phyloP scores from a whole-genome alignment of 306 rosid genomes.

The Quercus engelmannii region DNA sequence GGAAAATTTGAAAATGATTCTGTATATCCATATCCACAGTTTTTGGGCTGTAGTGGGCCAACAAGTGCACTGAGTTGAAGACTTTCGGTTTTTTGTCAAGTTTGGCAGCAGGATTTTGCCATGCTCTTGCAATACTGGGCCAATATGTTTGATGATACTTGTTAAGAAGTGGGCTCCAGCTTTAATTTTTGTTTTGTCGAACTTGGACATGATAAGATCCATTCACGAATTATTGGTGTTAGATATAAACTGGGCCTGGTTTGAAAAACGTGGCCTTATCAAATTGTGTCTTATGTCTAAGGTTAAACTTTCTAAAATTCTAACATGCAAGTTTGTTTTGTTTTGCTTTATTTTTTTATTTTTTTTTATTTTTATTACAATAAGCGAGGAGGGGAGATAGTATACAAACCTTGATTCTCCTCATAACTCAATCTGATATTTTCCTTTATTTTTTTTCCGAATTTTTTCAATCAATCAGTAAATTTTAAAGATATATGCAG shows the following conservation, averaged over 20 bases:
- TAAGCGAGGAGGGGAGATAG: too few relatives aligned
- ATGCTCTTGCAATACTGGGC: conserved; percentile 13
- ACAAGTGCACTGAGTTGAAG: neutral
- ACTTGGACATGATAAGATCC: conserved; percentile 9
- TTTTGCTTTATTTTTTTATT: too few relatives aligned
- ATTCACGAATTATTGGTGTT: neutral
- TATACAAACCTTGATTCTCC: too few relatives aligned
- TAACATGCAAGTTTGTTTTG: too few relatives aligned
- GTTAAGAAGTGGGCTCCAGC: conserved; percentile 21
- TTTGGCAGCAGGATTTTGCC: neutral
- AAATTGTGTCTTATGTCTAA: conserved; percentile 1
- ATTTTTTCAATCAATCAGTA: too few relatives aligned
- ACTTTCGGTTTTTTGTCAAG: neutral
- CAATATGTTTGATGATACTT: conserved; percentile 23
- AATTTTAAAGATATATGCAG: too few relatives aligned
- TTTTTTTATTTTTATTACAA: too few relatives aligned
- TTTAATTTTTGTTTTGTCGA: conserved; percentile 26
- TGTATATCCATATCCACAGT: neutral
- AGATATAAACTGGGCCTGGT: conserved; percentile 19
- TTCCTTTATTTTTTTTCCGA: too few relatives aligned
- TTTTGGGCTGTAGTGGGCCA: neutral
- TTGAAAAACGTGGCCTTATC: neutral
- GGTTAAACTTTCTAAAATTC: neutral
- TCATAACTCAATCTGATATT: too few relatives aligned
- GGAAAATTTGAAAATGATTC: neutral